Conservation (phyloP, 129 eudicot genomes). For the Calendula officinalis region DNA sequence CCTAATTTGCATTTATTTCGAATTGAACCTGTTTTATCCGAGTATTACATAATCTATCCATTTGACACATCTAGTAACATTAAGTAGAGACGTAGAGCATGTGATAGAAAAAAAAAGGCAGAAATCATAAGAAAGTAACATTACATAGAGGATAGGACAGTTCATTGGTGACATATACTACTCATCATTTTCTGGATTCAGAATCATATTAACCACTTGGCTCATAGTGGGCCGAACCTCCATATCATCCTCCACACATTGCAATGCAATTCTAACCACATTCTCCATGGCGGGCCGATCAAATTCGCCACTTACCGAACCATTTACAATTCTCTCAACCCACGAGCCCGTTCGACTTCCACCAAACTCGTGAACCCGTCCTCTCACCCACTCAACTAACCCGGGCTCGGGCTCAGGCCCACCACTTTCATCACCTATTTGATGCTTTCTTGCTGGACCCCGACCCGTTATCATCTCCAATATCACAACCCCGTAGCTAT, state of each 20-base stretch:
- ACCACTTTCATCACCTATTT: background rate
- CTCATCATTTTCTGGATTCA: conserved; percentile 13
- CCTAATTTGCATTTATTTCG: too few relatives aligned
- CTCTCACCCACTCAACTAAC: conserved; percentile 34
- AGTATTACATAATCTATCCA: too few relatives aligned
- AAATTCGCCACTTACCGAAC: background rate
- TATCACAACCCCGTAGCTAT: conserved; percentile 34
- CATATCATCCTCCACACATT: conserved; percentile 36
- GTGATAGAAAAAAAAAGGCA: background rate
- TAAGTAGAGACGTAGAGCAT: too few relatives aligned
- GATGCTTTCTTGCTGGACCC: conserved; percentile 9
- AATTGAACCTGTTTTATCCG: too few relatives aligned
- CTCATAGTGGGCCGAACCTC: conserved; percentile 41
- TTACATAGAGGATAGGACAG: background rate
- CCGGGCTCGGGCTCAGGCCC: conserved; percentile 10
- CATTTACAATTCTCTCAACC: conserved; percentile 25
- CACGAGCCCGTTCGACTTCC: conserved; percentile 3
- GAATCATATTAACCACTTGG: conserved; percentile 32
- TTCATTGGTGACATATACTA: background rate
- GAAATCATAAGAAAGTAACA: background rate
- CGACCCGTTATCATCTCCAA: conserved; percentile 39
- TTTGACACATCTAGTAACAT: too few relatives aligned
- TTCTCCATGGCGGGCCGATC: conserved; percentile 12
- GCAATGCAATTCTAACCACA: conserved; percentile 33
- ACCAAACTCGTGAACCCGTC: background rate